Evolutionary conservation across 2,329 filamentous ascomycete genomes (phyloP), one percentile per base, ranked within the genome.

Genomic region (Monosporascus cannonballus): DNA sequence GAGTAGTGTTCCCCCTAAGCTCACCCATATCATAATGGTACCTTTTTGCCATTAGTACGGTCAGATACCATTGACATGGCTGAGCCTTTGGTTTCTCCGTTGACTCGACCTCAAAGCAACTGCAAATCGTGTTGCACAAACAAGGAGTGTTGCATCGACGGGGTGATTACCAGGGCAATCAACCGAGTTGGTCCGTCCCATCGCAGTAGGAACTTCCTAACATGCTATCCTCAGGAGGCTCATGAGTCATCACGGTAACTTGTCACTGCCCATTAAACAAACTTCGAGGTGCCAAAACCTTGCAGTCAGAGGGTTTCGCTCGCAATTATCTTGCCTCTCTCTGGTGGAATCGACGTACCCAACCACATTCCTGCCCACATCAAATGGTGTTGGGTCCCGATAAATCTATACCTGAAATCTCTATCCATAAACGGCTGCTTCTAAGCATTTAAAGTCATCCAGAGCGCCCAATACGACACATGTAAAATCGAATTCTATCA

Each of bases 251-350:
- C 9, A 30, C 27, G 27, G 38, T 20, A 17, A 18, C 72, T 1
- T 71, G 72, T 6, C 30, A 34, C 30, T 34, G 9, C 30, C 30
- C 38, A 41, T 20, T 20, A 41, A 18, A 39, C 15, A 41, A 8
- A 41, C 17, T 41, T 41, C 38, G 38, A 20, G 9, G 17, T 3
- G 38, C 38, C 17, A 18, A 41, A 41, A 18, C 38, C 17, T 41
- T 41, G 18, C 18, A n/a, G 38, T 18, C 6, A 41, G 2, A 18
- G 17, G 17, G 38, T 41, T 41, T 41, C 9, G 7, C 18, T 41
- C 17, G 38, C 38, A 18, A 8, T 34, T 34, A 34, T 14, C 38
- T n/a, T 41, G 17, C 38, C 38, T 41, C 18, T 14, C 9, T 14
- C 11, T 1, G 30, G 17, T 8, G 17, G 38, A n/a, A 20, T 41